A percentile compares a stretch with the other conserved stretches of the same genome.
Conservation (phyloP, 495 filamentous ascomycete genomes). For the Talaromyces stipitatus region DNA sequence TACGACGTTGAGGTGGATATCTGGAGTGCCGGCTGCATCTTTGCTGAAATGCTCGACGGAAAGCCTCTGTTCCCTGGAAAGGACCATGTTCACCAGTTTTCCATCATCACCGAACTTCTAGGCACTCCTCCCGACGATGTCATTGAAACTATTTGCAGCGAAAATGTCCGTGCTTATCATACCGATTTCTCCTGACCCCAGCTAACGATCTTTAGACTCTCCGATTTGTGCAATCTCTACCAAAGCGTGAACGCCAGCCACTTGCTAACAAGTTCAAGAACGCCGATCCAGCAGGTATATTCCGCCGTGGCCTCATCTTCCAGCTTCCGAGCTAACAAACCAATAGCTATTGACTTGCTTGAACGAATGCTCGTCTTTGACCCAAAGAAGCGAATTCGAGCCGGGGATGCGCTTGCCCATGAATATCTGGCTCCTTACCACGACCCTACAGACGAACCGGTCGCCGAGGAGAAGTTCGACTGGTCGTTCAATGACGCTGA, state of each 20-base stretch:
- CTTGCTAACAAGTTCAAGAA: conserved; percentile 92
- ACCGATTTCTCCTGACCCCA: conserved; percentile 6
- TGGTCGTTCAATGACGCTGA: conserved; percentile 99
- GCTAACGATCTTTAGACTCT: conserved; percentile 57
- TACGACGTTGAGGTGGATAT: conserved; percentile 99
- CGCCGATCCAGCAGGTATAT: conserved; percentile 81
- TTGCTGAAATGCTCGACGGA: conserved; percentile 98
- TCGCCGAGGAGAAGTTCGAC: conserved; percentile 95
- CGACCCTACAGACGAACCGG: conserved; percentile 92
- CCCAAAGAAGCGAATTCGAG: conserved; percentile 82
- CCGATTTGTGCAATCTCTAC: conserved; percentile 93
- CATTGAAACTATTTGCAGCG: conserved; percentile 95
- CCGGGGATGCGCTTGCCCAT: conserved; percentile 76
- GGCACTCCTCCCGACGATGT: conserved; percentile 99
- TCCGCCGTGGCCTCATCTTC: background rate
- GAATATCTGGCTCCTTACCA: conserved; percentile 95
- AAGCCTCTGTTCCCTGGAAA: conserved; percentile 98
- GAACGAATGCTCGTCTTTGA: conserved; percentile 98
- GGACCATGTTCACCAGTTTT: conserved; percentile 99
- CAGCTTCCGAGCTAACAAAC: background rate
- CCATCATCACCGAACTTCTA: conserved; percentile 96
- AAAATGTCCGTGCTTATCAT: conserved; percentile 61
- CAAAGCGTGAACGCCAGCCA: conserved; percentile 89
- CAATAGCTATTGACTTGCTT: conserved; percentile 79
- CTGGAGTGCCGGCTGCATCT: conserved; percentile 98